Base-by-base conservation (phyloP, 768 basidiomycete species). In the Collybia nuda region DNA sequence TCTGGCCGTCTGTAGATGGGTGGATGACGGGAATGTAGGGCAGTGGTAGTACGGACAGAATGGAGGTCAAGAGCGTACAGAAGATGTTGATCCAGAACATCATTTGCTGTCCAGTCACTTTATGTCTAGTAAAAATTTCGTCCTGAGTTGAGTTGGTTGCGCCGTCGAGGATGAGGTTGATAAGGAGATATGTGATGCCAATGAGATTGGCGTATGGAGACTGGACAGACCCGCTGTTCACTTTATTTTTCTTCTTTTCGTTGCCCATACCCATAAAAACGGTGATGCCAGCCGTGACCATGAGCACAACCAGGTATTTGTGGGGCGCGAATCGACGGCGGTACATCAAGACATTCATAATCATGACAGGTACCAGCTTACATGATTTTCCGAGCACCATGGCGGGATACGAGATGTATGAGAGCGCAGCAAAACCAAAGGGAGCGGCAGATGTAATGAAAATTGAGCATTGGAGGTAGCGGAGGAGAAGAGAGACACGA, bases 321-420 rank as follows among this genome's bases (percentile, higher is more conserved):
- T 98, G 89, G 1, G 85, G 79, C 0, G 93, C 90, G 67, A 98
- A 98, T 55, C 81, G 80, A 43, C 96, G 87, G 48, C 95, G 92
- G 71, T 98, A 98, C 51, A 98, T 78, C 35, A 98, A 61, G 59
- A 98, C 85, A 71, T 98, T 98, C 88, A 98, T 94, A 67, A 98
- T 81, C 84, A 96, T 92, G 53, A 95, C 97, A 0, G 97, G 97
- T 39, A 99, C 93, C 64, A 99, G 91, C 67, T 98, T 98, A 79
- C 97, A 98, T 0, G 95, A 98, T 68, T 98, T 98, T 46, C 92
- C 97, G 56, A 98, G 87, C 28, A 98, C 95, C 90, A 98, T 96
- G 39, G 96, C 93, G 44, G 97, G 97, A 75, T 98, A 98, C 15
- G 93, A 93, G 64, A 99, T 94, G 72, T 96, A 92, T 21, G 91